Percentiles rank a stretch among this genome's conserved stretches.
These are phyloP conservation scores for Rubroshorea leprosula DNA, from an alignment of 345 rosid genomes.

Conservation along the genomic window DNA sequence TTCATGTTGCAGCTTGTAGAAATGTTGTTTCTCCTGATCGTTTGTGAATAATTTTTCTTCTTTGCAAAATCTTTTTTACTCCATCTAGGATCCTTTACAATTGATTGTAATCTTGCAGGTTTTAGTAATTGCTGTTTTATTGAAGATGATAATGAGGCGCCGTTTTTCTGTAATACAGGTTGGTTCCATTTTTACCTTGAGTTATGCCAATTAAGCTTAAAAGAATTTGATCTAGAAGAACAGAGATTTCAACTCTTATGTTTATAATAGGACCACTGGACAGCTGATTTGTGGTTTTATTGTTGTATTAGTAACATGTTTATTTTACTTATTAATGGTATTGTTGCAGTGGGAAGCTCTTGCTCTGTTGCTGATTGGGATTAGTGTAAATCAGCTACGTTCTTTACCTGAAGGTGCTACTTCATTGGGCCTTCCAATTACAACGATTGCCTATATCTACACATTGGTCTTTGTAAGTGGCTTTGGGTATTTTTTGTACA, in stretches of 20 bases:
- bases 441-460: conserved; percentile 79
- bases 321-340: conserved; percentile 15
- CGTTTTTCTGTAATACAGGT: conserved; percentile 92
- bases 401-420: conserved; percentile 77
- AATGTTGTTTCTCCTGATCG: neutral
- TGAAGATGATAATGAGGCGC: conserved; percentile 84
- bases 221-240: too few relatives aligned
- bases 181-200: conserved; percentile 16
- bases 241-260: neutral
- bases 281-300: neutral
- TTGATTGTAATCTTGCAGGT: conserved; percentile 42
- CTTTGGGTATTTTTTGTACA: neutral
- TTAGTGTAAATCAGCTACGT: conserved; percentile 85
- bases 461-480: conserved; percentile 84
- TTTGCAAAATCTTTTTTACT: too few relatives aligned
- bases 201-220: too few relatives aligned
- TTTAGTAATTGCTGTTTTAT: conserved; percentile 84
- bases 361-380: conserved; percentile 87
- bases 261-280: neutral
- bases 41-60: too few relatives aligned
- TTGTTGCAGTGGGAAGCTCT: conserved; percentile 93
- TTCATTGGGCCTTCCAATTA: conserved; percentile 67
- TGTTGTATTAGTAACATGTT: neutral
- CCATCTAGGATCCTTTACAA: neutral
- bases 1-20: neutral